phyloP scores from a whole-genome alignment of 2,329 filamentous ascomycete species.

The Stagonosporopsis tanaceti region DNA sequence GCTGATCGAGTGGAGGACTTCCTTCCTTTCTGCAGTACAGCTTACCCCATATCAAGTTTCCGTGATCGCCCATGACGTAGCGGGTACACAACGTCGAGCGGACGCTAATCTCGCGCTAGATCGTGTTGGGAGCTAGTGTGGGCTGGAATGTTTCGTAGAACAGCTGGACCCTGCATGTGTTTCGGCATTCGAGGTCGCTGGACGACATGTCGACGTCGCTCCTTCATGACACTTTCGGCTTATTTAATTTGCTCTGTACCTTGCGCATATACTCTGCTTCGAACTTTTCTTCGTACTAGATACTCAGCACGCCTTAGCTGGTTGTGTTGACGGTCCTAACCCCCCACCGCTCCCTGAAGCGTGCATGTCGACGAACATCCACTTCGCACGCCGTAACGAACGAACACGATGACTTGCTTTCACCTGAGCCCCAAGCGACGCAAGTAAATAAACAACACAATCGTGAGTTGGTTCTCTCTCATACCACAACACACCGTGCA shows the following conservation, averaged over 20 bases:
- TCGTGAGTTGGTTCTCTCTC: constrained; percentile 33
- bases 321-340: constrained; percentile 11
- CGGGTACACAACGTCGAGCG: constrained; percentile 20
- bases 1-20: background rate
- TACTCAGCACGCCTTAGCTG: constrained; percentile 10
- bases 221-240: constrained; percentile 8
- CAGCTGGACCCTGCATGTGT: constrained; percentile 30
- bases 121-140: constrained; percentile 14
- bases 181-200: constrained; percentile 28
- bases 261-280: background rate
- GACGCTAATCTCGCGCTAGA: constrained; percentile 23
- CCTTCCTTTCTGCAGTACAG: constrained; percentile 1
- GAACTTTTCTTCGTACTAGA: background rate
- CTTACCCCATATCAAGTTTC: constrained; percentile 22
- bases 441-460: constrained; percentile 19
- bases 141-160: constrained; percentile 8
- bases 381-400: constrained; percentile 31
- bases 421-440: constrained; percentile 31
- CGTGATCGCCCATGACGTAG: constrained; percentile 29
- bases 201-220: constrained; percentile 11
- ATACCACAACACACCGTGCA: constrained; percentile 15
- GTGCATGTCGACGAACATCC: constrained; percentile 29
- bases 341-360: constrained; percentile 18
- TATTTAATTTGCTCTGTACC: constrained; percentile 8
- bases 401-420: constrained; percentile 36